Conservation (phyloP, 1,284 basidiomycete species). For the Leucoagaricus sp. region DNA sequence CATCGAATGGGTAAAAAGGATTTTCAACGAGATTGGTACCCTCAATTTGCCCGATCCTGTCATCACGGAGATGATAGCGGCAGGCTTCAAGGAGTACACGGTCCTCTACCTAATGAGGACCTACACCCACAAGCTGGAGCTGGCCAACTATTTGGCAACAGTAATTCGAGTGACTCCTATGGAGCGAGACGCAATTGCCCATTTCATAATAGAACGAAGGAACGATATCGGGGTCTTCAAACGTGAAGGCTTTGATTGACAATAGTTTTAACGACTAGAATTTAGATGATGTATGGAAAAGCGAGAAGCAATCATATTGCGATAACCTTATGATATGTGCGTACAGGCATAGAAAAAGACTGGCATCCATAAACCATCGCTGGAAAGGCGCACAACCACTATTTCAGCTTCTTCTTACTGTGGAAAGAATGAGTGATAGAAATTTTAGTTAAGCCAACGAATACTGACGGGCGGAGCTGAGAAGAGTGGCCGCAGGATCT, state of each 20-base stretch:
- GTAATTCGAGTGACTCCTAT: neutral
- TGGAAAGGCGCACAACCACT: conserved; percentile 38
- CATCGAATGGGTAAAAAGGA: neutral
- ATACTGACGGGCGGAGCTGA: conserved; percentile 89
- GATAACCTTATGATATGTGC: conserved; percentile 11
- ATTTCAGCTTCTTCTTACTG: conserved; percentile 96
- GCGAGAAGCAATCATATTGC: conserved; percentile 10
- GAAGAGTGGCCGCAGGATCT: conserved; percentile 90
- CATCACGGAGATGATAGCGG: neutral
- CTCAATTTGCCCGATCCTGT: neutral
- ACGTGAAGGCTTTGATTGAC: no score
- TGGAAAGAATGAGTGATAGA: conserved; percentile 16
- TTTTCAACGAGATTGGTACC: neutral
- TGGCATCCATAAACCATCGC: conserved; percentile 6
- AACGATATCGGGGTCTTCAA: neutral
- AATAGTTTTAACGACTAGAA: neutral
- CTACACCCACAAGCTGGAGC: neutral
- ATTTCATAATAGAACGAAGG: conserved; percentile 3
- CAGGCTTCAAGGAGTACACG: conserved; percentile 9
- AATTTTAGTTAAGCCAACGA: neutral
- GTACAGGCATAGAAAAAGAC: conserved; percentile 1
- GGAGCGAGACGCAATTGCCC: conserved; percentile 8
- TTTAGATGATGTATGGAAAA: neutral
- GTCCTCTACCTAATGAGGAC: conserved; percentile 3
- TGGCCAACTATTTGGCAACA: conserved; percentile 3